phyloP scores from a whole-genome alignment of 2,329 filamentous ascomycete genomes.

The Trichoderma afroharzianum region DNA sequence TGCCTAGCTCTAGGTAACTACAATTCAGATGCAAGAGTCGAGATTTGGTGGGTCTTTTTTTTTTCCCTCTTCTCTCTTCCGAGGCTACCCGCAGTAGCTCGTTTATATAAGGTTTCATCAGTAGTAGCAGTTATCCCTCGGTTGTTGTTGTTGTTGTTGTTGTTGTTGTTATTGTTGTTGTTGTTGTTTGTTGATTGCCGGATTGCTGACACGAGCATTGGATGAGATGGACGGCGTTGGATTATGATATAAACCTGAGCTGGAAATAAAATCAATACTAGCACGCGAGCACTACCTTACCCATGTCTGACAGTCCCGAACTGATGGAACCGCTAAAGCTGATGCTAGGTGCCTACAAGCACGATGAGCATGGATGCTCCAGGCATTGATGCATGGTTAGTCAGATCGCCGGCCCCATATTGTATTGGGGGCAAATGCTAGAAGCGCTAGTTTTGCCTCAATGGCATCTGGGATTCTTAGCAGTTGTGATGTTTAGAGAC shows the following conservation, averaged over 20 bases:
- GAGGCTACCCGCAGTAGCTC: background rate
- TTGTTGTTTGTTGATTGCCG: background rate
- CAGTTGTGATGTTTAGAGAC: background rate
- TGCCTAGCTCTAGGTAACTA: slow-evolving; percentile 13
- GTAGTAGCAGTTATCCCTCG: too few species aligned
- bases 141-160: too few species aligned
- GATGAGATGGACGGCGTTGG: background rate
- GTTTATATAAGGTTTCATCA: background rate
- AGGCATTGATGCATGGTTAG: background rate
- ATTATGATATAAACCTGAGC: background rate
- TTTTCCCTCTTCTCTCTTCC: background rate
- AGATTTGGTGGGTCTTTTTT: background rate
- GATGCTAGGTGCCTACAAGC: background rate
- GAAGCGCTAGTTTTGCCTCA: background rate
- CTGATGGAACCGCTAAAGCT: background rate
- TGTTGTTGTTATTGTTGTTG: too few species aligned
- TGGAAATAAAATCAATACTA: background rate
- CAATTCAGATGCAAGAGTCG: background rate
- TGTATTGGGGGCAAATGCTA: background rate
- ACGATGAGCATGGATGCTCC: background rate
- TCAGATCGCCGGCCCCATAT: slow-evolving; percentile 1
- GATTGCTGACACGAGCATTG: background rate
- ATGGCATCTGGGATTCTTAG: background rate
- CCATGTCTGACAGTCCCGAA: background rate
- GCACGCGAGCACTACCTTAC: background rate